phyloP scores from a whole-genome alignment of 228 moss, liverwort and hornwort genomes.

The Sphagnum fallax region DNA sequence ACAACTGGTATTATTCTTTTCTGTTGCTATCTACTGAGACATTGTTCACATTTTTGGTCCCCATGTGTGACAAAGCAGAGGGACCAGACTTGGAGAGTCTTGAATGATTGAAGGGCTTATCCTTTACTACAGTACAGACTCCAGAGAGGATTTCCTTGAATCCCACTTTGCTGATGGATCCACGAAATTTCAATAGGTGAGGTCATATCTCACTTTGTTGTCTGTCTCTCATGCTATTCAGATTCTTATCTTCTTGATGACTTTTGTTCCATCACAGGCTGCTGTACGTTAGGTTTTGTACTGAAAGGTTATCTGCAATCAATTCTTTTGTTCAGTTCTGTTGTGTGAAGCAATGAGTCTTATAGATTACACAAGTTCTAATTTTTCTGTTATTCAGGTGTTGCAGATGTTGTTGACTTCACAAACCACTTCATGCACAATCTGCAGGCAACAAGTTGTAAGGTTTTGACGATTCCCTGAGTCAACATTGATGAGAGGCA shows the following conservation, averaged over 20 bases:
- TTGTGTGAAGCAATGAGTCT: background rate
- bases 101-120: background rate
- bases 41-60: background rate
- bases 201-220: background rate
- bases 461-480: constrained; percentile 8
- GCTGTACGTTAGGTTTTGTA: no score
- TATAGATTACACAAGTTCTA: background rate
- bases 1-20: no score
- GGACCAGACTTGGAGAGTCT: no score
- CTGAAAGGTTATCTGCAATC: no score
- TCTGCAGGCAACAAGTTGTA: constrained; percentile 65
- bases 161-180: constrained; percentile 81
- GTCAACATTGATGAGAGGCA: no score
- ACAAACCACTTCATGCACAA: constrained; percentile 77
- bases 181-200: constrained; percentile 57
- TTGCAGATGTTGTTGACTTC: constrained; percentile 75
- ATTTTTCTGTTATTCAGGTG: constrained; percentile 31
- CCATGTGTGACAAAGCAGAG: no score
- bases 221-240: background rate
- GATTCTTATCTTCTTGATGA: no score
- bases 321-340: no score
- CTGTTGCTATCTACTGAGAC: no score
- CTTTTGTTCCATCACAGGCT: background rate
- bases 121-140: constrained; percentile 37
- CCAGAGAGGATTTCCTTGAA: constrained; percentile 69